A percentile compares a stretch with the other conserved stretches of the same genome.
These are phyloP conservation scores for Sarocladium oryzae DNA, from an alignment of 2,329 filamentous ascomycete species.

Conservation along the genomic window DNA sequence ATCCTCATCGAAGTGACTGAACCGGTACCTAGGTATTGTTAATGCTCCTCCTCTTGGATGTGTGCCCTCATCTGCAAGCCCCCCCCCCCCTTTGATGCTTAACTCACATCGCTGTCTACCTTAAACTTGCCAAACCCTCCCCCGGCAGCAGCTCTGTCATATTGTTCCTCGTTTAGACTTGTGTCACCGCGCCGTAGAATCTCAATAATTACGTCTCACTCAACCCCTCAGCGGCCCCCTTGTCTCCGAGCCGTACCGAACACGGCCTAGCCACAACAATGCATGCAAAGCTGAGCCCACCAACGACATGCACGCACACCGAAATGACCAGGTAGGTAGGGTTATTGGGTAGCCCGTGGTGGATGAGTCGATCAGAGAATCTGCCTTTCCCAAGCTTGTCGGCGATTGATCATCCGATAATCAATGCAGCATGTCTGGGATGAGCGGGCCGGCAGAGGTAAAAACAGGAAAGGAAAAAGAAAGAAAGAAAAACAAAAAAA, in stretches of 20 bases:
- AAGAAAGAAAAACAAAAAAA: not conserved
- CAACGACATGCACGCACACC: not conserved
- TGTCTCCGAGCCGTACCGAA: constrained; percentile 6
- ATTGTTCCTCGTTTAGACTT: too few species aligned
- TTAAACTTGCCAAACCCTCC: too few species aligned
- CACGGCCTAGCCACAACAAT: constrained; percentile 7
- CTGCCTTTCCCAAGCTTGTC: not conserved
- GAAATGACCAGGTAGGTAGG: not conserved
- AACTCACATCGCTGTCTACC: too few species aligned
- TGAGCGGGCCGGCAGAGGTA: not conserved
- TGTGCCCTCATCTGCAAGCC: too few species aligned
- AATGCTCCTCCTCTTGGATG: too few species aligned
- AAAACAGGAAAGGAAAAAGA: not conserved
- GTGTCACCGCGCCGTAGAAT: too few species aligned
- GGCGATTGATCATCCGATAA: not conserved
- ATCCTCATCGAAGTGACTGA: too few species aligned
- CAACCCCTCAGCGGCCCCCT: constrained; percentile 3
- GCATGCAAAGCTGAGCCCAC: constrained; percentile 4
- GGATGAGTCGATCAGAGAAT: not conserved
- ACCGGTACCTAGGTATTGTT: too few species aligned
- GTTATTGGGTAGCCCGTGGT: too few species aligned
- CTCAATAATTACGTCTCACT: not conserved
- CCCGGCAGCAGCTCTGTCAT: too few species aligned
- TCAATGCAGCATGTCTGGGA: not conserved
- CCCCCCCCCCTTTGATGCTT: too few species aligned